These are phyloP conservation scores for Candida sojae DNA, from an alignment of 1,139 yeast species.

Conservation along the genomic window DNA sequence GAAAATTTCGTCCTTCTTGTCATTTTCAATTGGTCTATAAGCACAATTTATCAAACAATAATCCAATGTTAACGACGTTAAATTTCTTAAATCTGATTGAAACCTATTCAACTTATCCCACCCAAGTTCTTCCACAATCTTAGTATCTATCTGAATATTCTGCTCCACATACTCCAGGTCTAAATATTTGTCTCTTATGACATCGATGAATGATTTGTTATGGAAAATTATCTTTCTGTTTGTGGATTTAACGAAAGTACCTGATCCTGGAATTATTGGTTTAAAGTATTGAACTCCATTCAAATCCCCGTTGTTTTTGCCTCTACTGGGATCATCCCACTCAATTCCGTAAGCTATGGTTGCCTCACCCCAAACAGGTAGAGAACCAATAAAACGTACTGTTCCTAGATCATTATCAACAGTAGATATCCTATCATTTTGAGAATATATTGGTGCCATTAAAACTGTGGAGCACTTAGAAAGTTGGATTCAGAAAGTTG, in stretches of 20 bases:
- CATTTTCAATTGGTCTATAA: conserved; percentile 13
- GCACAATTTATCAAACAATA: conserved; percentile 27
- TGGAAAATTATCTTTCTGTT: conserved; percentile 28
- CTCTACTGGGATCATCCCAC: conserved; percentile 75
- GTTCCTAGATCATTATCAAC: conserved; percentile 59
- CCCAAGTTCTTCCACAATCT: conserved; percentile 63
- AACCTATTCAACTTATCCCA: conserved; percentile 54
- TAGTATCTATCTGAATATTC: conserved; percentile 50
- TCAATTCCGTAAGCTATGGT: conserved; percentile 69
- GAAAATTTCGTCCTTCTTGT: conserved; percentile 11
- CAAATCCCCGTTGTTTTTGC: conserved; percentile 78
- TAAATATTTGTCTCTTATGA: conserved; percentile 48
- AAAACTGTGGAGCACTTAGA: not conserved
- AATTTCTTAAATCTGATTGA: conserved; percentile 47
- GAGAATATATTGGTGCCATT: conserved; percentile 8
- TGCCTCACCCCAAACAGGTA: conserved; percentile 59
- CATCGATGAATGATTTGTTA: conserved; percentile 42
- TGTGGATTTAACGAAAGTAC: conserved; percentile 64
- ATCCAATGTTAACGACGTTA: conserved; percentile 54
- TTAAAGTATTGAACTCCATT: conserved; percentile 64
- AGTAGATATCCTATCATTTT: conserved; percentile 46
- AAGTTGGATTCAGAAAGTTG: too few species aligned
- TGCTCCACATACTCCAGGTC: conserved; percentile 20
- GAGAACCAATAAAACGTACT: conserved; percentile 57
- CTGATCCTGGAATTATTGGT: conserved; percentile 38